These are phyloP conservation scores for Penstemon eatonii DNA, from an alignment of 257 asterid species.

Conservation along the genomic window DNA sequence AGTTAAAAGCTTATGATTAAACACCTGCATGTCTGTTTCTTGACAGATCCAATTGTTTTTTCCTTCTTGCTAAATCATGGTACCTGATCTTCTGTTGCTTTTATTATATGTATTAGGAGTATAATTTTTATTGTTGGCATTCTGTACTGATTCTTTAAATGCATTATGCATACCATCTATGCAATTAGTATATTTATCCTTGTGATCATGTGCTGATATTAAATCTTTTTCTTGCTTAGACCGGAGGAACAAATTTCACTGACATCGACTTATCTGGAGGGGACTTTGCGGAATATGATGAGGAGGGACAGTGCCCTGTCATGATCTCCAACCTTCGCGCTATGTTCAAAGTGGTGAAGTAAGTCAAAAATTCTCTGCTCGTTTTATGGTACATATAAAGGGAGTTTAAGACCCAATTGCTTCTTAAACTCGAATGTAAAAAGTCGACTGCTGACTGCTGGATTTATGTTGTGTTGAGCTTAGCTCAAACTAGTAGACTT, in stretches of 20 bases:
- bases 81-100: background rate
- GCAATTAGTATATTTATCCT: background rate
- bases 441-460: background rate
- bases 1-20: background rate
- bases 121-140: too few species aligned
- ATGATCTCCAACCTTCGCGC: constrained; percentile 80
- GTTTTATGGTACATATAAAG: background rate
- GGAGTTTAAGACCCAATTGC: background rate
- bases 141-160: too few species aligned
- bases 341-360: constrained; percentile 55
- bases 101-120: too few species aligned
- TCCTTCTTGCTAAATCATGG: background rate
- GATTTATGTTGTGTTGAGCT: background rate
- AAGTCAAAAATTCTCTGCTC: constrained; percentile 24
- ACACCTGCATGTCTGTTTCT: background rate
- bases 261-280: constrained; percentile 76
- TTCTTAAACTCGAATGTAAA: background rate
- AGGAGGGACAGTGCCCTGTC: constrained; percentile 90
- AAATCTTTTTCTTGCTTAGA: constrained; percentile 37
- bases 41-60: background rate
- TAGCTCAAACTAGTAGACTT: too few species aligned
- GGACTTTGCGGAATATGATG: constrained; percentile 80
- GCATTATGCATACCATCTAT: too few species aligned
- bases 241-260: constrained; percentile 67
- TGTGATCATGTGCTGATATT: background rate